phyloP scores from a whole-genome alignment of 2,329 filamentous ascomycete genomes.

The Bisporella sp. region DNA sequence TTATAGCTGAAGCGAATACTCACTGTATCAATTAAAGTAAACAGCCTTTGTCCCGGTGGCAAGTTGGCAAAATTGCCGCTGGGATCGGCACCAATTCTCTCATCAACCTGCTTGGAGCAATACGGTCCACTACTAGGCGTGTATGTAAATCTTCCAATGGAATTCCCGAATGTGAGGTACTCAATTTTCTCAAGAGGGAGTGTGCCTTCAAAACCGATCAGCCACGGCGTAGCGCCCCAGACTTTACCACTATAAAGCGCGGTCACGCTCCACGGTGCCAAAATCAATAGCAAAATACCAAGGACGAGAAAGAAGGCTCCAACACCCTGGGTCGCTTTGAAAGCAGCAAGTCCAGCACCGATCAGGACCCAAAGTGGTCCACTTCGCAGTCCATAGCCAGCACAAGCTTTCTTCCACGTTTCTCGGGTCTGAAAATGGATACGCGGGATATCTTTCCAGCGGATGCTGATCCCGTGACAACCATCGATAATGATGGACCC shows the following conservation, averaged over 20 bases:
- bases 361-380: no score
- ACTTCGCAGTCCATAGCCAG: no score
- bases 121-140: slow-evolving; percentile 15
- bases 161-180: slow-evolving; percentile 20
- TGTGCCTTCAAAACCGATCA: slow-evolving; percentile 25
- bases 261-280: slow-evolving; percentile 7
- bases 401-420: no score
- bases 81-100: slow-evolving; percentile 5
- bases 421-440: no score
- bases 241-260: slow-evolving; percentile 17
- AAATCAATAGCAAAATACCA: slow-evolving; percentile 8
- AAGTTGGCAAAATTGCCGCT: background rate
- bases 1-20: no score
- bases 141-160: slow-evolving; percentile 19
- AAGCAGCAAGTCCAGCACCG: no score
- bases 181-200: slow-evolving; percentile 20
- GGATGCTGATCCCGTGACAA: slow-evolving; percentile 24
- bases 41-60: no score
- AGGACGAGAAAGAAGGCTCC: slow-evolving; percentile 9
- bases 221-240: slow-evolving; percentile 16
- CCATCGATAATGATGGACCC: slow-evolving; percentile 26
- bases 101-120: no score
- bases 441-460: slow-evolving; percentile 15
- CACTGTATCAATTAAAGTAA: no score
- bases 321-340: background rate